These are phyloP conservation scores for Niebla homalea DNA, from an alignment of 495 filamentous ascomycete genomes.

Conservation along the genomic window DNA sequence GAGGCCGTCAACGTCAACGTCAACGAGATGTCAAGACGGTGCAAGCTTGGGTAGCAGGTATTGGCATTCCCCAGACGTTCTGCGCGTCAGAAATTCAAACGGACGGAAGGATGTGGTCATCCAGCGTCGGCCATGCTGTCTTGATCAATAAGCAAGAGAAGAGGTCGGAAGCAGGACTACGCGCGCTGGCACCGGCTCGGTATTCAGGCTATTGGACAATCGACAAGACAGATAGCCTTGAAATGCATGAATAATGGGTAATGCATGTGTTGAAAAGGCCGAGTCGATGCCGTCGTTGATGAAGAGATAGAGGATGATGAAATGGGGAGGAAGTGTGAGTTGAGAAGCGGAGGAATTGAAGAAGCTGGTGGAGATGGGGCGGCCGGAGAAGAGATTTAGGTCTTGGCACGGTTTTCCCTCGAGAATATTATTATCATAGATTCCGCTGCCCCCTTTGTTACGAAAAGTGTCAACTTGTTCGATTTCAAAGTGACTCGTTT, in stretches of 20 bases:
- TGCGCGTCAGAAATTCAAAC: background rate
- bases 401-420: no score
- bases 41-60: background rate
- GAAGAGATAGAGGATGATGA: background rate
- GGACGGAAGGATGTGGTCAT: background rate
- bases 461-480: no score
- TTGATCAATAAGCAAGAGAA: background rate
- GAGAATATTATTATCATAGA: no score
- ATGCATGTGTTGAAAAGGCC: background rate
- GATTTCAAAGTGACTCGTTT: no score
- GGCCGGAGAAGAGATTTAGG: slow-evolving; percentile 5
- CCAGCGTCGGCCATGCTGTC: background rate
- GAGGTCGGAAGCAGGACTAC: background rate
- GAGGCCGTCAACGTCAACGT: no score
- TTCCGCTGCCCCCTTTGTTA: no score
- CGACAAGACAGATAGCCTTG: background rate
- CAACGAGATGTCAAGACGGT: background rate
- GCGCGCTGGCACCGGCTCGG: background rate
- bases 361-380: slow-evolving; percentile 4
- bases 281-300: background rate
- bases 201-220: no score
- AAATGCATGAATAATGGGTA: background rate
- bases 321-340: background rate
- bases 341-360: slow-evolving; percentile 3
- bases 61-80: background rate